A percentile compares a stretch with the other conserved stretches of the same genome.
phyloP scores from a whole-genome alignment of 1,284 basidiomycete species.

The Sphagnurus paluster region DNA sequence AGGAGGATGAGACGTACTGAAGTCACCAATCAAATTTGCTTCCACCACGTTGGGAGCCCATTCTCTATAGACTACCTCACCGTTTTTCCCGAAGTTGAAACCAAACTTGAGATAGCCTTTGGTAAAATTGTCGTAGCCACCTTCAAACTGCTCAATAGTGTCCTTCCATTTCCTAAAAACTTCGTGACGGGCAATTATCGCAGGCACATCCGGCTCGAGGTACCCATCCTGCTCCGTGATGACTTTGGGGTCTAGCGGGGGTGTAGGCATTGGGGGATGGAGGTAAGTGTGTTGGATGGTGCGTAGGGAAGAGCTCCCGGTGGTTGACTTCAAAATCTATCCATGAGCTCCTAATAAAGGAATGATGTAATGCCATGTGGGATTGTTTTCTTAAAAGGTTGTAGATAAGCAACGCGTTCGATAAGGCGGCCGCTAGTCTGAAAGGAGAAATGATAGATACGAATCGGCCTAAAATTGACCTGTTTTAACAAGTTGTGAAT shows the following conservation, averaged over 20 bases:
- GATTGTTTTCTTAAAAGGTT: too few species aligned
- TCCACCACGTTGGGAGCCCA: constrained; percentile 92
- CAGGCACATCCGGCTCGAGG: constrained; percentile 73
- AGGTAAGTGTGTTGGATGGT: constrained; percentile 5
- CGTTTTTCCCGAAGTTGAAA: constrained; percentile 70
- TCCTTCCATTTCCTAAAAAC: constrained; percentile 76
- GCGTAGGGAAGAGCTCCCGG: constrained; percentile 3
- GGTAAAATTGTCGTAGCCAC: constrained; percentile 88
- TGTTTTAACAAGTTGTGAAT: too few species aligned
- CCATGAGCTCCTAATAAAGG: constrained; percentile 4
- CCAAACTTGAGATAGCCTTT: constrained; percentile 88
- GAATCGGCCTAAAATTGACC: too few species aligned
- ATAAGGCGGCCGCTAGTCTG: too few species aligned
- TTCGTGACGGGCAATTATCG: constrained; percentile 73
- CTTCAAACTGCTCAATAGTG: constrained; percentile 74
- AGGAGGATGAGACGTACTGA: constrained; percentile 67
- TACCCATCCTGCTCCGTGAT: constrained; percentile 68
- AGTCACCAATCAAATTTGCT: constrained; percentile 91
- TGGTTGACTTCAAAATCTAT: not conserved
- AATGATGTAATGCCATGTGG: constrained; percentile 20
- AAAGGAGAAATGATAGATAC: too few species aligned
- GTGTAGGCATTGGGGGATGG: constrained; percentile 35
- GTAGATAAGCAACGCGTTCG: too few species aligned
- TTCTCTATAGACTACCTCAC: constrained; percentile 84
- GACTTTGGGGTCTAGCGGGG: constrained; percentile 49